Evolutionary conservation across 208 protist species (phyloP).

Genomic region (Crithidia expoeki): DNA sequence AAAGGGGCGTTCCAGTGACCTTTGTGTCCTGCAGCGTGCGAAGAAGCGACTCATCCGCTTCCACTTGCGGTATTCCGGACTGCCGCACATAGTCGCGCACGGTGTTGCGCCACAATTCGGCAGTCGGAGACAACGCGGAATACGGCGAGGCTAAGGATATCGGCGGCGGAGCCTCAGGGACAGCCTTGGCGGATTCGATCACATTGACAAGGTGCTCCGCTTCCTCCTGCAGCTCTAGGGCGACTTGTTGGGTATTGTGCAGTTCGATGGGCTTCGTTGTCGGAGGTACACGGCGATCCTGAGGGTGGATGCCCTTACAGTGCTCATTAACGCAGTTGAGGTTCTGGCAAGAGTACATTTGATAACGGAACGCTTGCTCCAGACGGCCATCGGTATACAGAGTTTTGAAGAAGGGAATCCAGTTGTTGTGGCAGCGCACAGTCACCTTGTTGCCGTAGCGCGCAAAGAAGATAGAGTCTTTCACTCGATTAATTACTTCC

Average conservation of each 20-base stretch:
- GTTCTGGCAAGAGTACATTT: constrained; percentile 65
- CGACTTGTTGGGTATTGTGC: constrained; percentile 57
- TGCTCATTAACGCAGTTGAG: constrained; percentile 65
- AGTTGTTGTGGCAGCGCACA: constrained; percentile 74
- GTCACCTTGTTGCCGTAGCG: constrained; percentile 90
- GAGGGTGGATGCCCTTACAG: constrained; percentile 79
- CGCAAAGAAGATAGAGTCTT: constrained; percentile 89
- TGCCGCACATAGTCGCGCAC: constrained; percentile 86
- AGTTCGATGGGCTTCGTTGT: constrained; percentile 81
- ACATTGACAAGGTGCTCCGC: constrained; percentile 59
- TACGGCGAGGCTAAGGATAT: constrained; percentile 44
- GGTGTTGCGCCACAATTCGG: constrained; percentile 77
- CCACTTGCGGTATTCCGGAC: constrained; percentile 73
- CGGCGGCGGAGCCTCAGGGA: constrained; percentile 28
- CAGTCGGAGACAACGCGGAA: constrained; percentile 59
- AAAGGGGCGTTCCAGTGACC: constrained; percentile 62
- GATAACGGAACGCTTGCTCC: constrained; percentile 78
- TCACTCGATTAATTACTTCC: constrained; percentile 73
- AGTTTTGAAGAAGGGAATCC: constrained; percentile 91
- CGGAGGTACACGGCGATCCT: constrained; percentile 63
- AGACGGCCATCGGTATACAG: constrained; percentile 84
- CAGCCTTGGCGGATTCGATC: constrained; percentile 36
- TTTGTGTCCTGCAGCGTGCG: constrained; percentile 79
- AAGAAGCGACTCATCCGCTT: constrained; percentile 81
- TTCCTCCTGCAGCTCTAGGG: constrained; percentile 67